Evolutionary conservation across 2,329 filamentous ascomycete genomes (phyloP).

Genomic region (Aureobasidium sp.): DNA sequence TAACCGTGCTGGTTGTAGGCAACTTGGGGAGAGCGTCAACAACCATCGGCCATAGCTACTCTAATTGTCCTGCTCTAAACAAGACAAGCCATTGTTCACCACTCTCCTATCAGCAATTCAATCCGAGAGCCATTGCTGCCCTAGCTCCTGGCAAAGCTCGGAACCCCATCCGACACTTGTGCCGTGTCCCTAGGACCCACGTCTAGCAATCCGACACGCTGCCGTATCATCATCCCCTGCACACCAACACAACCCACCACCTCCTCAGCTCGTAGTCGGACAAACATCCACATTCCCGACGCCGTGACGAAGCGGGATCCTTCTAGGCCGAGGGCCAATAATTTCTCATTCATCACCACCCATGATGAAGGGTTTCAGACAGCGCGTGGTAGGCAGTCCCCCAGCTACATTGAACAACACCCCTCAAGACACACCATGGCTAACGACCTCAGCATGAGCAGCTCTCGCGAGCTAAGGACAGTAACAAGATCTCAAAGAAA

Average conservation of each 20-base stretch:
- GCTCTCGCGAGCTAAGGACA: conserved; percentile 85
- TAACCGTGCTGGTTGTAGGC: not conserved
- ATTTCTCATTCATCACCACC: conserved; percentile 3
- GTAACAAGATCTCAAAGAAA: conserved; percentile 67
- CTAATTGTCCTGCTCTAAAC: not conserved
- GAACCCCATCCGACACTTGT: not conserved
- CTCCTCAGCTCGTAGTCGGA: not conserved
- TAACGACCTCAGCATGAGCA: conserved; percentile 54
- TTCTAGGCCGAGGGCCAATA: not conserved
- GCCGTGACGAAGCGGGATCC: not conserved
- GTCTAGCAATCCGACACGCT: not conserved
- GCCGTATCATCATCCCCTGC: conserved; percentile 14
- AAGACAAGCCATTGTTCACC: conserved; percentile 7
- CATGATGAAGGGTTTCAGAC: conserved; percentile 90
- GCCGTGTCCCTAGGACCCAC: conserved; percentile 2
- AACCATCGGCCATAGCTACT: not conserved
- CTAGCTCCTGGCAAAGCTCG: not conserved
- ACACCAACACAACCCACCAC: not conserved
- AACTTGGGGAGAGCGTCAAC: not conserved
- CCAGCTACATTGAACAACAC: conserved; percentile 36
- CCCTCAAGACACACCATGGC: not conserved
- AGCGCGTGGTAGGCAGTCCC: conserved; percentile 76
- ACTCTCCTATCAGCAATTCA: not conserved
- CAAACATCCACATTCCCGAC: not conserved
- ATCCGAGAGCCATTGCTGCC: not conserved